Percentiles rank a stretch among this genome's conserved stretches.
Evolutionary conservation across 768 basidiomycete species (phyloP).

Genomic region (Astraeus odoratus): DNA sequence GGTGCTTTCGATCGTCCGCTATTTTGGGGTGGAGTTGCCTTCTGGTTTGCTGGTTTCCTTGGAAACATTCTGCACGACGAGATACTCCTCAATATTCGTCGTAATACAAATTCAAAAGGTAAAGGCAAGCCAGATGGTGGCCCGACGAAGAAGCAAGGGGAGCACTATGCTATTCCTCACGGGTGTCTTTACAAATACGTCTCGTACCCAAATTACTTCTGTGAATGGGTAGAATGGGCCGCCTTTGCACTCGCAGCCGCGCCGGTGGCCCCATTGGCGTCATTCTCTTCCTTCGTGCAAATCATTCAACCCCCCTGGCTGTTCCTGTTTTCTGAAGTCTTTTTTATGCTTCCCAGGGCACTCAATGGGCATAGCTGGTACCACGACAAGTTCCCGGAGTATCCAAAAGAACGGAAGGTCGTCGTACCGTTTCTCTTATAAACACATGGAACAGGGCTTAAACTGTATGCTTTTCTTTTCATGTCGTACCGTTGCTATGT

Average conservation of each 20-base stretch:
- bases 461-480: too few species aligned
- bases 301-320: slow-evolving; percentile 66
- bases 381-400: slow-evolving; percentile 66
- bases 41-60: slow-evolving; percentile 67
- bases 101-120: slow-evolving; percentile 43
- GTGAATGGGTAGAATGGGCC: slow-evolving; percentile 93
- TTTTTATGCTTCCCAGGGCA: slow-evolving; percentile 77
- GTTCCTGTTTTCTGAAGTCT: slow-evolving; percentile 68
- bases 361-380: slow-evolving; percentile 87
- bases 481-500: too few species aligned
- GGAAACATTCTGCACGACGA: slow-evolving; percentile 92
- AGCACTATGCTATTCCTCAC: slow-evolving; percentile 75
- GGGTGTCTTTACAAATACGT: slow-evolving; percentile 71
- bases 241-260: slow-evolving; percentile 78
- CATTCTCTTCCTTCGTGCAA: slow-evolving; percentile 35
- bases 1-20: slow-evolving; percentile 26
- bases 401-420: slow-evolving; percentile 68
- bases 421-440: slow-evolving; percentile 77
- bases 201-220: slow-evolving; percentile 91
- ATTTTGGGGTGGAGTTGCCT: slow-evolving; percentile 56
- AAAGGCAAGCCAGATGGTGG: slow-evolving; percentile 23
- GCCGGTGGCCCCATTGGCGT: slow-evolving; percentile 33
- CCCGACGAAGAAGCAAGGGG: slow-evolving; percentile 22
- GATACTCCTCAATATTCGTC: slow-evolving; percentile 74
- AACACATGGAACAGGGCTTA: too few species aligned